Percentiles rank a stretch among this genome's conserved stretches.
Evolutionary conservation across 2,329 filamentous ascomycete genomes (phyloP).

Genomic region (Ceratocystis huliohia): DNA sequence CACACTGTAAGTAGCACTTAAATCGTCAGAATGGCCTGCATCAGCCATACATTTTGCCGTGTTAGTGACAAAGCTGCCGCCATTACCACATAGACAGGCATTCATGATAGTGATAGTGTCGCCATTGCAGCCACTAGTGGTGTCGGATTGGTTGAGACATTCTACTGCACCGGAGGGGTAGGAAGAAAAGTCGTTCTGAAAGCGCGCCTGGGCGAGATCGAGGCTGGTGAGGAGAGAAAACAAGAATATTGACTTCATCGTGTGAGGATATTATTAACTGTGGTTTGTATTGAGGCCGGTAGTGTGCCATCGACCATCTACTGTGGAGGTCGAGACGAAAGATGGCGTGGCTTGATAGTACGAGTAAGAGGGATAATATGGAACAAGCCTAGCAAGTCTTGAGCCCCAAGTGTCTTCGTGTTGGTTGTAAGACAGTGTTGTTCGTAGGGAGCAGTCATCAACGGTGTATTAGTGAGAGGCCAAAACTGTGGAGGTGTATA

Average conservation of each 20-base stretch:
- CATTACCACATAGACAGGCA: constrained; percentile 38
- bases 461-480: background rate
- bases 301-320: background rate
- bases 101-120: constrained; percentile 33
- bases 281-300: background rate
- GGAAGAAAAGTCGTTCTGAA: constrained; percentile 28
- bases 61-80: constrained; percentile 37
- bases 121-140: constrained; percentile 32
- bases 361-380: background rate
- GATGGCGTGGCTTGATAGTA: background rate
- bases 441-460: background rate
- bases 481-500: background rate
- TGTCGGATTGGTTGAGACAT: constrained; percentile 35
- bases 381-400: background rate
- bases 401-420: background rate
- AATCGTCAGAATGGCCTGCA: constrained; percentile 27
- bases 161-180: constrained; percentile 28
- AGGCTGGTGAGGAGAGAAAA: constrained; percentile 27
- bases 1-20: constrained; percentile 33
- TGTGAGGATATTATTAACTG: background rate
- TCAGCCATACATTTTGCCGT: constrained; percentile 36
- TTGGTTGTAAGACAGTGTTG: background rate
- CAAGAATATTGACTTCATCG: constrained; percentile 18
- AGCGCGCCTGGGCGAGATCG: constrained; percentile 22
- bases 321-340: background rate